Evolutionary conservation across 1,139 yeast genomes (phyloP), one percentile per base, ranked within the genome.

Genomic region (Schwanniomyces etchellsii): DNA sequence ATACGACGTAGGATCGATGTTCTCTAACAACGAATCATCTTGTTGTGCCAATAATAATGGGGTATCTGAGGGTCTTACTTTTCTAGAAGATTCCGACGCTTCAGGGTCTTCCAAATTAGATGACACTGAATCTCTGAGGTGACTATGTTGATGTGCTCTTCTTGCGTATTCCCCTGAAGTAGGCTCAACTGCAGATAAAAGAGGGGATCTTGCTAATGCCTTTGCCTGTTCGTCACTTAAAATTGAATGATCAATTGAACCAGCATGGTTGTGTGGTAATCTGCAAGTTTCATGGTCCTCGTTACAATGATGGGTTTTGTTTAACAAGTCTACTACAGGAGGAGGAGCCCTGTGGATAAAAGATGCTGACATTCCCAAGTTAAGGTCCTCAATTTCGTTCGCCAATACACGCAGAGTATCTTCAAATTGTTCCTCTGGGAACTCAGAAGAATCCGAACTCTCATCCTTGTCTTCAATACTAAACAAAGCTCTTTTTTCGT

Each of bases 1-100:
- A 55, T 88, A 88, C 12, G 76, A 57, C 1, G 77, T 74, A n/a
- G 91, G 81, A 45, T 79, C 81, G 29, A 74, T 65, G 31, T 63
- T 52, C 3, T 59, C 60, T 36, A 75, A 59, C 13, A 53, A 50
- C 4, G 59, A 49, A 42, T 74, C 65, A 16, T 62, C 61, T 36
- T 59, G 55, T 35, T 62, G 70, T 2, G 77, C 79, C 40, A 62
- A 51, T 29, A 58, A 44, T 26, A 70, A 52, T 3, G 82, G 82
- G 7, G 21, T 18, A 7, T 18, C 21, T 18, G 21, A 7, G 21
- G 21, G n/a, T n/a, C 21, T 18, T 2, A 74, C 58, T 17, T 40
- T 44, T 16, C 17, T 16, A 6, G 18, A 21, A 20, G 18, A 35
- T 24, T 38, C 36, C 24, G 27, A 40, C 38, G 27, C 29, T n/a